phyloP scores from a whole-genome alignment of 352 stramenopile species.

The Phytopythium oedochilum region DNA sequence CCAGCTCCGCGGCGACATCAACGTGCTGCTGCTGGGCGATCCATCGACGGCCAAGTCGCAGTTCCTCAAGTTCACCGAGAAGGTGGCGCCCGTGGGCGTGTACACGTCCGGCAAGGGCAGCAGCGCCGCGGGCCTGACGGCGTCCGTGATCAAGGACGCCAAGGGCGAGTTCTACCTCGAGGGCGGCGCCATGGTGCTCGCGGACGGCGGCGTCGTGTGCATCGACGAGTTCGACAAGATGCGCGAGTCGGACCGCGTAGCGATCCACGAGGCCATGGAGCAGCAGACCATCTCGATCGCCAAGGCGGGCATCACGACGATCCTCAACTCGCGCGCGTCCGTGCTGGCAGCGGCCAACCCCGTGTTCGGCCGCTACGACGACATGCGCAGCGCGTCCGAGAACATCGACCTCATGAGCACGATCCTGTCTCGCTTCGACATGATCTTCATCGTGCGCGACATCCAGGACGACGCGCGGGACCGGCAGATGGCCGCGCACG shows the following conservation, averaged over 20 bases:
- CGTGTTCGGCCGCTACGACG: slow-evolving; percentile 98
- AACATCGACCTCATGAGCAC: slow-evolving; percentile 99
- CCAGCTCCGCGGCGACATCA: slow-evolving; percentile 96
- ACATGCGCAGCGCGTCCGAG: slow-evolving; percentile 96
- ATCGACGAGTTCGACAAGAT: slow-evolving; percentile 99
- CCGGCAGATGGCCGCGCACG: slow-evolving; percentile 95
- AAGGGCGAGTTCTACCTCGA: slow-evolving; percentile 99
- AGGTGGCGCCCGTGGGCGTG: slow-evolving; percentile 95
- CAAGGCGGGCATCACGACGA: slow-evolving; percentile 99
- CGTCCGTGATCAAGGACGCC: slow-evolving; percentile 93
- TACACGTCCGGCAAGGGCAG: slow-evolving; percentile 99
- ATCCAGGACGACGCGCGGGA: slow-evolving; percentile 96
- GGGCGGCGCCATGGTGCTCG: slow-evolving; percentile 96
- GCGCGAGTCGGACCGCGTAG: slow-evolving; percentile 92
- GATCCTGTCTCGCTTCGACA: slow-evolving; percentile 98
- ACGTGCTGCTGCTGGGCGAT: slow-evolving; percentile 97
- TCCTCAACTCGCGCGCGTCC: slow-evolving; percentile 93
- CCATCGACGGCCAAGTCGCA: slow-evolving; percentile 97
- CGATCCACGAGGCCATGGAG: slow-evolving; percentile 99
- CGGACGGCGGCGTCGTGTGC: slow-evolving; percentile 97
- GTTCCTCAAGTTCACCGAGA: slow-evolving; percentile 98
- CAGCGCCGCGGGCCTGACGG: slow-evolving; percentile 96
- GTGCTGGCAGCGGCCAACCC: slow-evolving; percentile 97
- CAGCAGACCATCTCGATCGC: slow-evolving; percentile 99
- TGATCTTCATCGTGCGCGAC: slow-evolving; percentile 99